phyloP scores from a whole-genome alignment of 169 alveolate genomes.

The Plasmodium sp. region DNA sequence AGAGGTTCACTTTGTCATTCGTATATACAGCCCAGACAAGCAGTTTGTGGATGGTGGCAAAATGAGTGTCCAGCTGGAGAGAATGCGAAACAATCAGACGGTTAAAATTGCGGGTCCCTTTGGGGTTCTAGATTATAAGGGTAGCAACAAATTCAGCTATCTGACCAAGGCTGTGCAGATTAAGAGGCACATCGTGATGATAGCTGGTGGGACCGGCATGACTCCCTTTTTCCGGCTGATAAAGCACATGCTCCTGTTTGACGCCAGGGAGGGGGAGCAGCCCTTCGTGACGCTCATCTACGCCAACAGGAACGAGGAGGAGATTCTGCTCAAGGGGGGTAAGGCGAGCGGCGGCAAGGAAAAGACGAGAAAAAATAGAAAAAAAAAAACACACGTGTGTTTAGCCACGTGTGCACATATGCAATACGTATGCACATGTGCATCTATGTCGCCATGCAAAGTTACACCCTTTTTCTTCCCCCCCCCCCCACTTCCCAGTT shows the following conservation, averaged over 20 bases:
- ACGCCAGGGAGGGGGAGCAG: neutral
- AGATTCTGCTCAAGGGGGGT: slow-evolving; percentile 54
- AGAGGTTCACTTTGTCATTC: slow-evolving; percentile 81
- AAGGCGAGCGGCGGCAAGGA: neutral
- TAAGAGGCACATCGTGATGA: slow-evolving; percentile 76
- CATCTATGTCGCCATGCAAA: neutral
- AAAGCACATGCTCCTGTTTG: slow-evolving; percentile 42
- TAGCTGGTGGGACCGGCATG: slow-evolving; percentile 89
- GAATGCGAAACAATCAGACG: neutral
- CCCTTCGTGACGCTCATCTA: slow-evolving; percentile 57
- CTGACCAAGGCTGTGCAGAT: slow-evolving; percentile 23
- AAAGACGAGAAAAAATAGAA: neutral
- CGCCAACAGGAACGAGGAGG: slow-evolving; percentile 71
- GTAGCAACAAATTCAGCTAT: slow-evolving; percentile 32
- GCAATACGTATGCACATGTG: too few relatives aligned
- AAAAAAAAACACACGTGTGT: neutral
- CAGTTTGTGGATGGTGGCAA: slow-evolving; percentile 84
- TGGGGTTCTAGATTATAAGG: slow-evolving; percentile 66
- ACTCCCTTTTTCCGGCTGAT: slow-evolving; percentile 83
- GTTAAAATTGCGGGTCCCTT: slow-evolving; percentile 55
- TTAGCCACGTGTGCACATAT: neutral
- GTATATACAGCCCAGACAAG: slow-evolving; percentile 77
- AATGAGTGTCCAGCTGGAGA: slow-evolving; percentile 35
- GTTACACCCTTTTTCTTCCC: neutral
- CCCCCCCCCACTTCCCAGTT: slow-evolving; percentile 14